These are phyloP conservation scores for Rhodamnia rubescens DNA, from an alignment of 345 rosid species.

Conservation along the genomic window DNA sequence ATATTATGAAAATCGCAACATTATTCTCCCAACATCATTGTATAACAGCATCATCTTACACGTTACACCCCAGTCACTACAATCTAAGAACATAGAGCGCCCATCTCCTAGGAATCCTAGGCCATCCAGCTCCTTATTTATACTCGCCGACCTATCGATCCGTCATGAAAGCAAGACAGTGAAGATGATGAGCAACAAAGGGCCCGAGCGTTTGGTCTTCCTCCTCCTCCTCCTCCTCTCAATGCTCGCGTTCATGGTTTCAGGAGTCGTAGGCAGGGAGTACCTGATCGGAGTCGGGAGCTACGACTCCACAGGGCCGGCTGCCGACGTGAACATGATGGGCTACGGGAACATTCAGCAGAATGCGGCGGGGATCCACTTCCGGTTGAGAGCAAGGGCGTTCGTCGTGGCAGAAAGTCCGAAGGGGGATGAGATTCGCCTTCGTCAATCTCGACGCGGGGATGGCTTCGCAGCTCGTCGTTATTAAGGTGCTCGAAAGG, in stretches of 20 bases:
- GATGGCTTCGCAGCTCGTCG: constrained; percentile 60
- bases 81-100: background rate
- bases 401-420: constrained; percentile 35
- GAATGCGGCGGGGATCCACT: constrained; percentile 41
- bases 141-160: background rate
- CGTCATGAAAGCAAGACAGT: background rate
- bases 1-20: background rate
- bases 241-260: background rate
- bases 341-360: constrained; percentile 50
- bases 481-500: constrained; percentile 25
- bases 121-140: background rate
- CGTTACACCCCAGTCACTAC: too few relatives aligned
- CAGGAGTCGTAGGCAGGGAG: background rate
- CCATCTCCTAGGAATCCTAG: background rate
- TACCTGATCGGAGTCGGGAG: constrained; percentile 53
- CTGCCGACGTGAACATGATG: constrained; percentile 50
- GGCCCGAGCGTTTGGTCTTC: background rate
- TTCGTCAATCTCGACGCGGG: constrained; percentile 52
- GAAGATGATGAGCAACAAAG: background rate
- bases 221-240: background rate
- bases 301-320: constrained; percentile 57
- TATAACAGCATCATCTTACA: background rate
- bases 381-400: constrained; percentile 41
- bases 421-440: constrained; percentile 30
- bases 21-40: background rate